phyloP scores from a whole-genome alignment of 495 filamentous ascomycete species.

The Lepraria neglecta region DNA sequence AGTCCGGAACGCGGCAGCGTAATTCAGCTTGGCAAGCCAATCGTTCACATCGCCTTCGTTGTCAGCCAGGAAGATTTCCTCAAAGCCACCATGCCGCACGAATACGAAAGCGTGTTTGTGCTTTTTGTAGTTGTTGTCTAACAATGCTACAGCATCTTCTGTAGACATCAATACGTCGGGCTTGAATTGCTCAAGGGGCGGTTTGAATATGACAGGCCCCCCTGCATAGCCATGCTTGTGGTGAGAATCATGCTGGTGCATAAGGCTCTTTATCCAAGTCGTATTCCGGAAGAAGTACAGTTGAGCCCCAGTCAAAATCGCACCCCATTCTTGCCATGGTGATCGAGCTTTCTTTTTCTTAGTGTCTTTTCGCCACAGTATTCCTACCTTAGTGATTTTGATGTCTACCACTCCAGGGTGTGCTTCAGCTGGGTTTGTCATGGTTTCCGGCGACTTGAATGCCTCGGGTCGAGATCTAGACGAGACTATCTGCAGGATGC shows the following conservation, averaged over 20 bases:
- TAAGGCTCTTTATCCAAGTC: conserved; percentile 81
- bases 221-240: conserved; percentile 60
- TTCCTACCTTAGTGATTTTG: conserved; percentile 91
- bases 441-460: conserved; percentile 80
- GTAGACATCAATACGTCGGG: conserved; percentile 88
- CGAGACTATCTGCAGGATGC: conserved; percentile 89
- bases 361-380: conserved; percentile 90
- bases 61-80: conserved; percentile 87
- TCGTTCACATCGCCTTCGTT: conserved; percentile 90
- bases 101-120: conserved; percentile 95
- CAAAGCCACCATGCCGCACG: conserved; percentile 77
- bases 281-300: conserved; percentile 95
- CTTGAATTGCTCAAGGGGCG: conserved; percentile 85
- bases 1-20: conserved; percentile 86
- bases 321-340: conserved; percentile 98
- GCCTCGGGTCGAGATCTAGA: conserved; percentile 87
- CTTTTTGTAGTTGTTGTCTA: conserved; percentile 83
- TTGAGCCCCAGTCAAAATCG: conserved; percentile 87
- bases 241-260: conserved; percentile 77
- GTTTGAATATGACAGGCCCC: conserved; percentile 76
- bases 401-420: conserved; percentile 94
- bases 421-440: conserved; percentile 77
- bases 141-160: conserved; percentile 79
- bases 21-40: conserved; percentile 94
- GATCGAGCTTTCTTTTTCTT: conserved; percentile 93